Evolutionary conservation across 2,329 filamentous ascomycete genomes (phyloP).

Genomic region (Phaeosphaeria sp.): DNA sequence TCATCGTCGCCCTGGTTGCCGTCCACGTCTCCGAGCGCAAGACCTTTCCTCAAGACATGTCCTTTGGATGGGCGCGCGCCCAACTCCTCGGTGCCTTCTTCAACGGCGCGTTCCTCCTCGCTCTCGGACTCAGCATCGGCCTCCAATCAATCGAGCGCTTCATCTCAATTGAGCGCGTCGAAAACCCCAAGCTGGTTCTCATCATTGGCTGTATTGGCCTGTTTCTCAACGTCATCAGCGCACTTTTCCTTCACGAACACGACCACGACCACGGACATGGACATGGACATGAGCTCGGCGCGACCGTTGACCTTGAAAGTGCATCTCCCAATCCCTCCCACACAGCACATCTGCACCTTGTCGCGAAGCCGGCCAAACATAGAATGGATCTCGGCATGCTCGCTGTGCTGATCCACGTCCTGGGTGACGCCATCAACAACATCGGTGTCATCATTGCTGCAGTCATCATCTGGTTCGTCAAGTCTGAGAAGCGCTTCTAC

Average conservation of each 20-base stretch:
- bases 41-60: conserved; percentile 64
- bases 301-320: conserved; percentile 24
- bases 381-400: conserved; percentile 70
- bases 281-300: conserved; percentile 31
- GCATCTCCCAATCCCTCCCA: conserved; percentile 19
- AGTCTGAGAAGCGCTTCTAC: conserved; percentile 67
- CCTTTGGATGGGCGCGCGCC: conserved; percentile 80
- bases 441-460: conserved; percentile 75
- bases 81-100: conserved; percentile 79
- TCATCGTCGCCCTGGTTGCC: conserved; percentile 70
- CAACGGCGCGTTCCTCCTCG: conserved; percentile 77
- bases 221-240: conserved; percentile 70
- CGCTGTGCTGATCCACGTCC: conserved; percentile 72
- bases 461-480: conserved; percentile 70
- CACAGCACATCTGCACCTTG: conserved; percentile 35
- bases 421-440: conserved; percentile 78
- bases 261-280: conserved; percentile 52
- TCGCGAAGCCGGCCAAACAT: conserved; percentile 26
- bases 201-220: conserved; percentile 74
- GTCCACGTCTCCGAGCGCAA: conserved; percentile 63
- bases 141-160: conserved; percentile 77
- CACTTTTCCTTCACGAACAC: conserved; percentile 65
- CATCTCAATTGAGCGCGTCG: conserved; percentile 62
- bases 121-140: conserved; percentile 74
- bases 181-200: conserved; percentile 70